Conservation (phyloP, 495 filamentous ascomycete genomes). For the Aeminium ludgeri region DNA sequence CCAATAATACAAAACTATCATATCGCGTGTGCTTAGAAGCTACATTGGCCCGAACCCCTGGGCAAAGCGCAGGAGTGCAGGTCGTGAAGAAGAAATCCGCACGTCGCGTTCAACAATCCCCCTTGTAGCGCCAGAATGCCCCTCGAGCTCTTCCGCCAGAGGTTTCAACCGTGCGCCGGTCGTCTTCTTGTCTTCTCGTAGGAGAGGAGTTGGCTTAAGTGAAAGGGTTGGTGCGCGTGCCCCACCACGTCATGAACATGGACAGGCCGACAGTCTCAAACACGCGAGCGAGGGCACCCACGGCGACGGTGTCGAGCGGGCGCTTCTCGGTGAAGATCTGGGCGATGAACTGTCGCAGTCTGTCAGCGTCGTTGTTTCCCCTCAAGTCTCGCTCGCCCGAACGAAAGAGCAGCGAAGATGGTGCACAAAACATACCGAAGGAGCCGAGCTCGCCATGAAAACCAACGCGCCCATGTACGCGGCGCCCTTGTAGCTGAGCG, state of each 20-base stretch:
- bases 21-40: too few species aligned
- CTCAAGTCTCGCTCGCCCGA: background rate
- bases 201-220: too few species aligned
- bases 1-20: too few species aligned
- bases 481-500: constrained; percentile 88
- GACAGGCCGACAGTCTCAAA: constrained; percentile 88
- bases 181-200: constrained; percentile 18
- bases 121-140: too few species aligned
- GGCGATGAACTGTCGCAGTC: constrained; percentile 50
- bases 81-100: too few species aligned
- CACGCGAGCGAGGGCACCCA: constrained; percentile 63
- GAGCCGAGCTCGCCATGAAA: constrained; percentile 80
- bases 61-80: too few species aligned
- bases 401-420: background rate
- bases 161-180: too few species aligned
- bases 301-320: constrained; percentile 72
- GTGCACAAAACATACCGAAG: constrained; percentile 55
- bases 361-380: too few species aligned
- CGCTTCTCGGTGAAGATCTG: constrained; percentile 84
- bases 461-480: constrained; percentile 82
- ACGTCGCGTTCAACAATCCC: too few species aligned
- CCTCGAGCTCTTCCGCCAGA: too few species aligned
- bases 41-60: too few species aligned
- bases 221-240: constrained; percentile 68
- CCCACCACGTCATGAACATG: constrained; percentile 93